These are phyloP conservation scores for Dianthus caryophyllus DNA, from an alignment of 148 eudicot genomes.

Conservation along the genomic window DNA sequence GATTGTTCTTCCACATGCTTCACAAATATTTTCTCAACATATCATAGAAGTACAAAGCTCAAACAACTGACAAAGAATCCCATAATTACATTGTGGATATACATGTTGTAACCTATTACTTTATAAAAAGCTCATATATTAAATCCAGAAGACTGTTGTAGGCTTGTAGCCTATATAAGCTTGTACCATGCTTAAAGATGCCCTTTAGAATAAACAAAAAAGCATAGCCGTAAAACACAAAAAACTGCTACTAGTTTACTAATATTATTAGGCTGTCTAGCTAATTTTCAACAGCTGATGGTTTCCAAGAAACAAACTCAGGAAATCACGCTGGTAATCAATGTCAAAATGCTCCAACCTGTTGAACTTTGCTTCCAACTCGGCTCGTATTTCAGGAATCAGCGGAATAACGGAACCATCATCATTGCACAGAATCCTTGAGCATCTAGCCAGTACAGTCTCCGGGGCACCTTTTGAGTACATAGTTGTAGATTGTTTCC, in stretches of 20 bases:
- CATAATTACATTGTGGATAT: background rate
- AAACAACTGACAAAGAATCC: background rate
- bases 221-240: background rate
- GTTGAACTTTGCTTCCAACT: conserved; percentile 71
- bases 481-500: conserved; percentile 85
- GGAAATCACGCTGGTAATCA: background rate
- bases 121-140: background rate
- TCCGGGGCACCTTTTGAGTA: conserved; percentile 99
- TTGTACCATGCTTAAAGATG: conserved; percentile 1
- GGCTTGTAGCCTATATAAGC: background rate
- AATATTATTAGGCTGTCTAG: background rate
- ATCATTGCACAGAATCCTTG: conserved; percentile 77
- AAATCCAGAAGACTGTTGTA: background rate
- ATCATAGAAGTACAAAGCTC: background rate
- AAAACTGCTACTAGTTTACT: background rate
- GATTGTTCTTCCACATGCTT: background rate
- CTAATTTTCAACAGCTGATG: background rate
- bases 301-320: background rate
- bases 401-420: conserved; percentile 80
- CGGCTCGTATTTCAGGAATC: conserved; percentile 62
- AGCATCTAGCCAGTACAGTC: conserved; percentile 84
- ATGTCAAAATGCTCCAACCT: conserved; percentile 39
- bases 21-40: background rate
- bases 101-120: background rate
- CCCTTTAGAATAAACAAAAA: background rate